phyloP scores from a whole-genome alignment of 805 yeast species.

The Ogataea ramenticola region DNA sequence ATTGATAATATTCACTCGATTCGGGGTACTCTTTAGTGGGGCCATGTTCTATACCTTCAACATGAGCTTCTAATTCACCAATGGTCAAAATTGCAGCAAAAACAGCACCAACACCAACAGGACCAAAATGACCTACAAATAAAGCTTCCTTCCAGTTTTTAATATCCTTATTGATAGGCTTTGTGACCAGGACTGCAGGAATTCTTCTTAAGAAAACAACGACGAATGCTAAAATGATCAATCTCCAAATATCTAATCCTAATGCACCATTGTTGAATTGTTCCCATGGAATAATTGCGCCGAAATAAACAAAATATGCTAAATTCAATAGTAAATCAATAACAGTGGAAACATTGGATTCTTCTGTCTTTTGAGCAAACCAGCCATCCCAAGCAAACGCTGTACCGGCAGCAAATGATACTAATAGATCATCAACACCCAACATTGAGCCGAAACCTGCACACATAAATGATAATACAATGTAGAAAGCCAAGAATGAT shows the following conservation, averaged over 20 bases:
- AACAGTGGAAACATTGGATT: constrained; percentile 56
- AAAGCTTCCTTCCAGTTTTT: constrained; percentile 61
- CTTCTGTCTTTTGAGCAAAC: constrained; percentile 51
- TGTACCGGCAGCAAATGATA: constrained; percentile 68
- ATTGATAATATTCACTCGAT: constrained; percentile 18
- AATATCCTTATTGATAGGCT: constrained; percentile 54
- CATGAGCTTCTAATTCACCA: constrained; percentile 28
- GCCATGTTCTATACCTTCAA: constrained; percentile 28
- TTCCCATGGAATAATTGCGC: constrained; percentile 66
- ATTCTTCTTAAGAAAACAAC: constrained; percentile 44
- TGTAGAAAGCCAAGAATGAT: constrained; percentile 48
- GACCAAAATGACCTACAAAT: constrained; percentile 72
- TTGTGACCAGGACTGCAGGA: constrained; percentile 48
- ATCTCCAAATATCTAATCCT: constrained; percentile 47
- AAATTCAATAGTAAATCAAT: constrained; percentile 59
- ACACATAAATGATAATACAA: constrained; percentile 47
- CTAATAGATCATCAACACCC: constrained; percentile 66
- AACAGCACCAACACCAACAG: constrained; percentile 48
- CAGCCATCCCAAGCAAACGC: constrained; percentile 72
- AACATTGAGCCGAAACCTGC: constrained; percentile 58
- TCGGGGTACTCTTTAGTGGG: constrained; percentile 25
- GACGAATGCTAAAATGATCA: constrained; percentile 43
- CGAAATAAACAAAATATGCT: constrained; percentile 62
- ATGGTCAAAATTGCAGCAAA: constrained; percentile 28
- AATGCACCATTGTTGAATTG: constrained; percentile 39